Conservation (phyloP, 192 early-diverging fungal genomes). For the Entomortierella chlamydospora region DNA sequence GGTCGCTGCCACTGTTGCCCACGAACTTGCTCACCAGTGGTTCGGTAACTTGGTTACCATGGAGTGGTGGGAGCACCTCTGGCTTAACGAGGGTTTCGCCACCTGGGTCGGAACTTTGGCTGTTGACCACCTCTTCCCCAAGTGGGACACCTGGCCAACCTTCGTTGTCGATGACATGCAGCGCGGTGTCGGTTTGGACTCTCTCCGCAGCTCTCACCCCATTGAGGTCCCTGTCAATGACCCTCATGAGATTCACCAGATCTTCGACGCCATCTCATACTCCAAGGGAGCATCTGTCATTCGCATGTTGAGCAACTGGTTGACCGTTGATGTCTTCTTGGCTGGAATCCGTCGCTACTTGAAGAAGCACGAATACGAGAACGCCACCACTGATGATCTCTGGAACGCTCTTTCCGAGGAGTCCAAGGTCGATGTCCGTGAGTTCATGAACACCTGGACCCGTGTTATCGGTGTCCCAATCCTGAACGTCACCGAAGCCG, state of each 20-base stretch:
- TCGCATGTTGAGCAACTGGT: conserved; percentile 88
- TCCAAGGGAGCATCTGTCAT: conserved; percentile 95
- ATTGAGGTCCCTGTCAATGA: conserved; percentile 90
- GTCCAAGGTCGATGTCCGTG: conserved; percentile 82
- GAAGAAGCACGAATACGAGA: conserved; percentile 84
- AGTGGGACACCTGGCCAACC: conserved; percentile 92
- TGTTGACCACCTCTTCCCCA: conserved; percentile 90
- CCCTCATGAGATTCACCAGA: conserved; percentile 90
- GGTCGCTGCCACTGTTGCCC: conserved; percentile 88
- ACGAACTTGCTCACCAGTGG: conserved; percentile 90
- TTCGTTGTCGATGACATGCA: conserved; percentile 87
- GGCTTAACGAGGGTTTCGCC: conserved; percentile 99
- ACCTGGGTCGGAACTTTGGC: conserved; percentile 95
- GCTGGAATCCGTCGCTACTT: conserved; percentile 82
- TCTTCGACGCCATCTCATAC: conserved; percentile 95
- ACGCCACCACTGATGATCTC: conserved; percentile 89
- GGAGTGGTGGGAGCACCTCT: conserved; percentile 94
- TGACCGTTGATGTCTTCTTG: conserved; percentile 78
- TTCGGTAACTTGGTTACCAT: conserved; percentile 98
- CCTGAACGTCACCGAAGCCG: conserved; percentile 73
- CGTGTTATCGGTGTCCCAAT: conserved; percentile 85
- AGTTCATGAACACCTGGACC: conserved; percentile 93
- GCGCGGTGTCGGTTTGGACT: conserved; percentile 81
- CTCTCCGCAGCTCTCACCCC: conserved; percentile 90
- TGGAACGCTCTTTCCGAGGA: conserved; percentile 86